phyloP scores from a whole-genome alignment of 225 moss, liverwort and hornwort genomes.

The Straminergon stramineum region DNA sequence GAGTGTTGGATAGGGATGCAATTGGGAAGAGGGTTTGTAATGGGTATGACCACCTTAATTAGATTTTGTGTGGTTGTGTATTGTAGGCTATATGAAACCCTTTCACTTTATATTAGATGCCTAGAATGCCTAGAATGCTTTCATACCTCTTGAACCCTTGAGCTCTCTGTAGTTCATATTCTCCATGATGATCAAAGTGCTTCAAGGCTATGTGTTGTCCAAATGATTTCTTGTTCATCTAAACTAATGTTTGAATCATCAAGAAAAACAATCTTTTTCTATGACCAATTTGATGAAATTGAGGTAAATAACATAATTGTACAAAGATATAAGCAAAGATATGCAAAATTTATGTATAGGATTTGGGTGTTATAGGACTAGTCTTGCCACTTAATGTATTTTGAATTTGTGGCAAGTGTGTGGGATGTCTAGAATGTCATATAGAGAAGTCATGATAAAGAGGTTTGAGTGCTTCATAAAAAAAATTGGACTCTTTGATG shows the following conservation, averaged over 20 bases:
- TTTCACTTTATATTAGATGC: not conserved
- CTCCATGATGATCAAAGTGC: not conserved
- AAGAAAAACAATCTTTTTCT: too few species aligned
- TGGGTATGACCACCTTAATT: not conserved
- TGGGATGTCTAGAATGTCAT: not conserved
- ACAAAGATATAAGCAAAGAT: not conserved
- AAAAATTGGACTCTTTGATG: not conserved
- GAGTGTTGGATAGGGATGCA: not conserved
- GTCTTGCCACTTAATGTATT: rapidly evolving
- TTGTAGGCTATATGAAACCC: not conserved
- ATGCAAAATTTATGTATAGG: not conserved
- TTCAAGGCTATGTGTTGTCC: not conserved
- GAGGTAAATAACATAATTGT: not conserved
- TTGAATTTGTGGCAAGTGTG: not conserved
- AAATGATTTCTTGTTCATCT: not conserved
- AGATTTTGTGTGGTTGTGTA: not conserved
- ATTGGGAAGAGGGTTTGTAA: not conserved
- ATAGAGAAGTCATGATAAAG: not conserved
- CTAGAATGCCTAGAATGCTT: not conserved
- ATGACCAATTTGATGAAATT: not conserved
- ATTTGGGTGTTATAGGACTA: not conserved
- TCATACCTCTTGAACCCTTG: not conserved
- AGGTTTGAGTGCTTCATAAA: too few species aligned
- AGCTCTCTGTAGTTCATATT: not conserved
- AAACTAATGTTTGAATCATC: not conserved